Evolutionary conservation across 257 asterid genomes (phyloP).

Genomic region (Lycium barbarum): DNA sequence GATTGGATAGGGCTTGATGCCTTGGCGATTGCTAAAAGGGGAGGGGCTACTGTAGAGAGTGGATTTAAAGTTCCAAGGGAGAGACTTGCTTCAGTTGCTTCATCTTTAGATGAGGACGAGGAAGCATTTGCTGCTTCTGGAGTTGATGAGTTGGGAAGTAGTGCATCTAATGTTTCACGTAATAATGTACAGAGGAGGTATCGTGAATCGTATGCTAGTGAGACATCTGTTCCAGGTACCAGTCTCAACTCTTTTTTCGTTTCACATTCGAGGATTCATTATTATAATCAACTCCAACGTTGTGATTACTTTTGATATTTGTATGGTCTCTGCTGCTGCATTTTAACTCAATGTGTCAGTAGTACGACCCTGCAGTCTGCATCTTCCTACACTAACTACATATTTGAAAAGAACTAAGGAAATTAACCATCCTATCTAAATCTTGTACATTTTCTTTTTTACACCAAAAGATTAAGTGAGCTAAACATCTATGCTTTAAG

Average conservation of each 20-base stretch:
- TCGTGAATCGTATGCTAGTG: constrained; percentile 63
- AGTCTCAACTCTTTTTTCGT: constrained; percentile 12
- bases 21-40: constrained; percentile 70
- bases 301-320: constrained; percentile 1
- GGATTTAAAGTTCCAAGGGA: constrained; percentile 76
- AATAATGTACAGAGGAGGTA: constrained; percentile 54
- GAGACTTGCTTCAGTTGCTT: constrained; percentile 63
- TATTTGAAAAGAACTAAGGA: not conserved
- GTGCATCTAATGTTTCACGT: constrained; percentile 37
- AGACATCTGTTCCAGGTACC: constrained; percentile 62
- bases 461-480: not conserved
- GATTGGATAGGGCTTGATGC: constrained; percentile 69
- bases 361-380: not conserved
- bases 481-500: not conserved
- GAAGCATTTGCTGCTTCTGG: constrained; percentile 53
- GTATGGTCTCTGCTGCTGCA: constrained; percentile 18
- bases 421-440: not conserved
- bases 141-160: constrained; percentile 57
- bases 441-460: not conserved
- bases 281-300: constrained; percentile 5
- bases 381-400: not conserved
- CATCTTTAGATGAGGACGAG: constrained; percentile 74
- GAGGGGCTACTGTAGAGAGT: constrained; percentile 52
- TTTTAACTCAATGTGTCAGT: not conserved
- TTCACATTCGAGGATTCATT: constrained; percentile 13